Evolutionary conservation across 345 rosid species (phyloP).

Genomic region (Eucalyptus microcorys): DNA sequence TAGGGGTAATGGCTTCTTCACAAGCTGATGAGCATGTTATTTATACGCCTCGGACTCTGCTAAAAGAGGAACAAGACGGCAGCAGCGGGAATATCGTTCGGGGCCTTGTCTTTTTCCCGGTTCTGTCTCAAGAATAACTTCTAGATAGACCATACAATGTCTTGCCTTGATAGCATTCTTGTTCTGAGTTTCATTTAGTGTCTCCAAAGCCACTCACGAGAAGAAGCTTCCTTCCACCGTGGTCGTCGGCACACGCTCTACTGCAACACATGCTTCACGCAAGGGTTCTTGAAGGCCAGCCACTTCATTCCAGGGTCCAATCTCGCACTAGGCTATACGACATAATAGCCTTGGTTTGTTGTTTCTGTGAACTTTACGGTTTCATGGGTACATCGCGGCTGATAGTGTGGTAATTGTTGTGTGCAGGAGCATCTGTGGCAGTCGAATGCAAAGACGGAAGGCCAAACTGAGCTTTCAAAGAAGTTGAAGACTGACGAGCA

Average conservation of each 20-base stretch:
- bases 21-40: background rate
- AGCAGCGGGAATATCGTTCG: background rate
- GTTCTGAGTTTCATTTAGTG: conserved; percentile 1
- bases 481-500: conserved; percentile 56
- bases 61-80: background rate
- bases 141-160: conserved; percentile 4
- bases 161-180: conserved; percentile 11
- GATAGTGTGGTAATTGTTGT: background rate
- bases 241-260: conserved; percentile 80
- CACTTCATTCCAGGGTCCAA: conserved; percentile 77
- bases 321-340: background rate
- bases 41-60: background rate
- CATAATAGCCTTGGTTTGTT: background rate
- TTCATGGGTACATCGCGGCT: background rate
- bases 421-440: conserved; percentile 66
- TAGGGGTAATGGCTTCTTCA: background rate
- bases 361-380: background rate
- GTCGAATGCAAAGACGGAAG: conserved; percentile 58
- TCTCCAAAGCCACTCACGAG: conserved; percentile 12
- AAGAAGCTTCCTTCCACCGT: conserved; percentile 40
- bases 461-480: conserved; percentile 31
- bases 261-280: conserved; percentile 79
- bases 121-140: background rate
- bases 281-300: conserved; percentile 31
- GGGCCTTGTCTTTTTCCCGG: background rate